These are phyloP conservation scores for Solidago caesia DNA, from an alignment of 129 eudicot genomes.

Conservation along the genomic window DNA sequence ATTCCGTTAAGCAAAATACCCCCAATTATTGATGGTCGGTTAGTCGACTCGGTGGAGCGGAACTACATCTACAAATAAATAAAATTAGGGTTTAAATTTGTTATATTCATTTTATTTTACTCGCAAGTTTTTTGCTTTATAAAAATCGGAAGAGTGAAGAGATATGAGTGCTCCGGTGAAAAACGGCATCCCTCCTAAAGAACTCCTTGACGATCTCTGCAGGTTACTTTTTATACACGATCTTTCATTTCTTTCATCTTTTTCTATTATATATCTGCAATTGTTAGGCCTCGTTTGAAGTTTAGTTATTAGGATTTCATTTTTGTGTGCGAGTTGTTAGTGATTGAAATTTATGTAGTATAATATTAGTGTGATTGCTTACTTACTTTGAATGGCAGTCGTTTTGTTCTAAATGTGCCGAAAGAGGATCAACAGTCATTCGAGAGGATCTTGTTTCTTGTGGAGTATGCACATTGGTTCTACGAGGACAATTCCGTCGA, in stretches of 20 bases:
- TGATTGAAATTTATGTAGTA: no score
- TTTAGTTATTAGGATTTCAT: no score
- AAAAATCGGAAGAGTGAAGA: no score
- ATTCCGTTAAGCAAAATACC: no score
- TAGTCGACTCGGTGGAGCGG: no score
- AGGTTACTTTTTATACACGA: conserved; percentile 39
- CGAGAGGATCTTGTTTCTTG: conserved; percentile 94
- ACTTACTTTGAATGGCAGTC: conserved; percentile 47
- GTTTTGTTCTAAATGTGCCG: conserved; percentile 94
- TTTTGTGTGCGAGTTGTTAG: no score
- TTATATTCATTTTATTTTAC: no score
- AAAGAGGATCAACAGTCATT: conserved; percentile 98
- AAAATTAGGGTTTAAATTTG: no score
- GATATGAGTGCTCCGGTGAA: conserved; percentile 53
- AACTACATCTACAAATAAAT: no score
- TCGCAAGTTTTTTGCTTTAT: no score
- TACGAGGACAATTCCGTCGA: conserved; percentile 98
- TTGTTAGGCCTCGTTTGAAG: no score
- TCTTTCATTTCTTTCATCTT: not conserved
- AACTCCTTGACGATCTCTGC: conserved; percentile 99
- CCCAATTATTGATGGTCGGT: no score
- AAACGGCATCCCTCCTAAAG: conserved; percentile 94
- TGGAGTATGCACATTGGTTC: conserved; percentile 99
- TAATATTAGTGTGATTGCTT: not conserved
- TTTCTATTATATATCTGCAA: not conserved